Evolutionary conservation across 805 yeast genomes (phyloP), one percentile per base, ranked within the genome.

Genomic region (Starmerella powellii): DNA sequence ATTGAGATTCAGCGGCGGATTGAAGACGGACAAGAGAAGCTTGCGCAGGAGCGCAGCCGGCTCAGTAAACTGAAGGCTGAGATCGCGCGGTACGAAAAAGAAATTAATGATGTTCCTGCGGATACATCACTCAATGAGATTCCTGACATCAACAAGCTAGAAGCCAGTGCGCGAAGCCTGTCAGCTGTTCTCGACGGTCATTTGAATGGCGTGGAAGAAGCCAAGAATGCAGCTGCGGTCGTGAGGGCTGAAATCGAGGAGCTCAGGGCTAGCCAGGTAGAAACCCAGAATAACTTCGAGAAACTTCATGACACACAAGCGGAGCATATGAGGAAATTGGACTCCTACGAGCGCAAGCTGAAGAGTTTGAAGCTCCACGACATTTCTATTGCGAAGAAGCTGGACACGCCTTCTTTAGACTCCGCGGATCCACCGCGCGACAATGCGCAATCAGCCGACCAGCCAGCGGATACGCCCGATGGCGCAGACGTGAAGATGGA

Each of bases 21-120:
- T 4, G 71, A 70, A 24, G 82, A 75, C 43, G 72, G 67, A 42
- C 60, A 77, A 43, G 64, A 74, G 26, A 35, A 40, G 6, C 58
- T 71, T 6, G 48, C 45, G 1, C 43, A 37, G 10, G 40, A 44
- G 8, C 18, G 19, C 18, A 43, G 47, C 21, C 35, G 37, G 17
- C 27, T 32, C 10, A 30, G 37, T 24, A 44, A 42, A 8, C 38
- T 35, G 8, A 44, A 60, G 1, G 48, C 32, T 2, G 72, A 66
- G 35, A 54, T 71, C 26, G 58, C 47, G 6, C 57, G 48, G 31
- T 58, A 68, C 21, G 46, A 48, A 31, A 21, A 32, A 15, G 50
- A 41, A 35, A 19, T 44, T 8, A 31, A 36, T 64, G 61, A 20
- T 50, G 20, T 21, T 13, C 24, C 19, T 3, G 12, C 21, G n/a